These are phyloP conservation scores for Salvia splendens DNA, from an alignment of 257 asterid genomes.

Conservation along the genomic window DNA sequence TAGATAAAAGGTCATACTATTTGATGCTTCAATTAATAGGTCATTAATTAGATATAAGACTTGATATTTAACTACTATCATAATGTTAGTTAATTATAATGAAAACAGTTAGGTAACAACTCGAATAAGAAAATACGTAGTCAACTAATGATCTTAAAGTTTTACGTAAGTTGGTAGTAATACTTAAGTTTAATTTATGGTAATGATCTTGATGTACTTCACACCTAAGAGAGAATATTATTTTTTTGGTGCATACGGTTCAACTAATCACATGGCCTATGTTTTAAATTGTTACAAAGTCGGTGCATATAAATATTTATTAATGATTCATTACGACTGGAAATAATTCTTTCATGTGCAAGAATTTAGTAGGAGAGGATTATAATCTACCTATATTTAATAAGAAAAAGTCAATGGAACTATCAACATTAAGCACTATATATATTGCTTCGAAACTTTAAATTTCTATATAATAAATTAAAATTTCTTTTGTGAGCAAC, in stretches of 20 bases:
- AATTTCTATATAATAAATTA: neutral
- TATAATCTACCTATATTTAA: slow-evolving; percentile 11
- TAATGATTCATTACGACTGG: too few relatives aligned
- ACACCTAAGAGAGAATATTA: too few relatives aligned
- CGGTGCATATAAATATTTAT: too few relatives aligned
- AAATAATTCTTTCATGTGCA: neutral
- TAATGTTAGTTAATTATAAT: neutral
- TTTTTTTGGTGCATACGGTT: too few relatives aligned
- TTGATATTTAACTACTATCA: neutral
- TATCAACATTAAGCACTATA: slow-evolving; percentile 13
- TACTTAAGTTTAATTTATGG: neutral
- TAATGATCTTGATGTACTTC: neutral
- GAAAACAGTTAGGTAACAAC: neutral
- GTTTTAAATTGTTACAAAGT: too few relatives aligned
- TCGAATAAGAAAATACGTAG: slow-evolving; percentile 1
- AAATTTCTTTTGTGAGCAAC: neutral
- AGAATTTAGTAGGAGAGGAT: neutral
- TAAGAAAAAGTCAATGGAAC: slow-evolving; percentile 30
- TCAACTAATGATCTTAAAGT: slow-evolving; percentile 4
- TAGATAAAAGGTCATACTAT: too few relatives aligned
- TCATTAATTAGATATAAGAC: neutral
- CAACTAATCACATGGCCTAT: too few relatives aligned
- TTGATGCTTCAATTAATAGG: too few relatives aligned
- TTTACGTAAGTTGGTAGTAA: slow-evolving; percentile 4
- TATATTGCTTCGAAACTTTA: slow-evolving; percentile 7